Evolutionary conservation across 768 basidiomycete genomes (phyloP), one percentile per base, ranked within the genome.

Genomic region (Mrakia blollopis): DNA sequence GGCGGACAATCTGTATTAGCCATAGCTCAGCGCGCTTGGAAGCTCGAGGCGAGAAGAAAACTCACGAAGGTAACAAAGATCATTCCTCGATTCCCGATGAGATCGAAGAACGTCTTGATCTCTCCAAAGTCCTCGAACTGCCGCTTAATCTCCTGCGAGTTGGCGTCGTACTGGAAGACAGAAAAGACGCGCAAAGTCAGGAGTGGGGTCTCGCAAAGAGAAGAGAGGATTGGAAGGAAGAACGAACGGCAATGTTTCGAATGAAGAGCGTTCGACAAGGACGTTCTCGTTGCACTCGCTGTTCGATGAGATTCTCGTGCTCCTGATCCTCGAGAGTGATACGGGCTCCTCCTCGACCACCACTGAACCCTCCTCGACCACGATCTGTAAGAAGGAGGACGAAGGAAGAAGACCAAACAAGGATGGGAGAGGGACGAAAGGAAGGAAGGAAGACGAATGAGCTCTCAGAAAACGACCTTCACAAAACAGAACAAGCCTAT

Each of bases 61-160:
- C 96, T 88, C 85, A 98, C 97, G 83, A 93, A 99, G 68, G 96
- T 99, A 63, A 98, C 91, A 83, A 99, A 99, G 21, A 98, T 91
- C 92, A 99, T 97, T n/a, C 97, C 97, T 78, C 97, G 88, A 16
- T 92, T 95, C 69, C 89, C 88, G 79, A 98, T 92, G 28, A 98
- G 86, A 84, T 99, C 97, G 84, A 98, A 98, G 83, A 95, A 98
- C 0, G 92, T 94, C 85, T 94, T 94, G 86, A 98, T 93, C 81
- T 94, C 93, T 79, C 97, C 97, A 81, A 93, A 92, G 77, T 91
- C 91, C 85, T 93, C 93, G 84, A 98, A 99, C 73, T 89, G 88
- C 62, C 86, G 87, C 78, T 92, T 90, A 11, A 99, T 90, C 82
- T 91, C 90, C 6, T 90, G 89, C 1, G 81, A 60, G 54, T 83